phyloP scores from a whole-genome alignment of 2,329 filamentous ascomycete species.

The Blumeria graminis region DNA sequence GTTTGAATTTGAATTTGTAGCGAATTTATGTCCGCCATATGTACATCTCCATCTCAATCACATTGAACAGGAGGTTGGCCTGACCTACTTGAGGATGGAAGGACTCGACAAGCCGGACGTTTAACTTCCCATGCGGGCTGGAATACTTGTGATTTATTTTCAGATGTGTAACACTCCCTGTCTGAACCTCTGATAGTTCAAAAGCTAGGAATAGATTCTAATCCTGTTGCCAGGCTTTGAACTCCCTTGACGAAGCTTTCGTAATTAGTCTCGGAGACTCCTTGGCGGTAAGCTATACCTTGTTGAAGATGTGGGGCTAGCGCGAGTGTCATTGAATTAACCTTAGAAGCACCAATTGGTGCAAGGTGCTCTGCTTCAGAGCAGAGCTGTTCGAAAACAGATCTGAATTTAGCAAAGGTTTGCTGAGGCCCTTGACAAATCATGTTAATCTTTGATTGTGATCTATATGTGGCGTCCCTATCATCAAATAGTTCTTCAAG shows the following conservation, averaged over 20 bases:
- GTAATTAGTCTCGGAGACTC: background rate
- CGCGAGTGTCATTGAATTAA: background rate
- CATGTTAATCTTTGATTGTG: background rate
- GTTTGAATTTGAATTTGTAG: background rate
- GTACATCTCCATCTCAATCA: background rate
- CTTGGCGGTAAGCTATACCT: background rate
- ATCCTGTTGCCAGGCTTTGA: background rate
- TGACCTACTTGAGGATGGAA: background rate
- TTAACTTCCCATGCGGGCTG: background rate
- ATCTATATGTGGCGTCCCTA: background rate
- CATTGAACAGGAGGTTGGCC: background rate
- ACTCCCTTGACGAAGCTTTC: background rate
- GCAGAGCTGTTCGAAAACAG: background rate
- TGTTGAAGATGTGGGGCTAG: background rate
- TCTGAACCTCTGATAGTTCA: background rate
- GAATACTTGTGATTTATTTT: background rate
- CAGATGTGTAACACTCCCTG: background rate
- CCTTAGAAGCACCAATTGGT: background rate
- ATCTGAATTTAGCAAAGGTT: background rate
- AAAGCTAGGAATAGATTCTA: background rate
- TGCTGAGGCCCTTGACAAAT: background rate
- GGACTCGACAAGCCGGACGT: background rate
- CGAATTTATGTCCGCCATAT: background rate
- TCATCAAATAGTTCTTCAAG: background rate
- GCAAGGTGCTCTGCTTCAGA: background rate